A percentile compares a stretch with the other conserved stretches of the same genome.
phyloP scores from a whole-genome alignment of 495 filamentous ascomycete genomes.

The Aspergillus affinis region DNA sequence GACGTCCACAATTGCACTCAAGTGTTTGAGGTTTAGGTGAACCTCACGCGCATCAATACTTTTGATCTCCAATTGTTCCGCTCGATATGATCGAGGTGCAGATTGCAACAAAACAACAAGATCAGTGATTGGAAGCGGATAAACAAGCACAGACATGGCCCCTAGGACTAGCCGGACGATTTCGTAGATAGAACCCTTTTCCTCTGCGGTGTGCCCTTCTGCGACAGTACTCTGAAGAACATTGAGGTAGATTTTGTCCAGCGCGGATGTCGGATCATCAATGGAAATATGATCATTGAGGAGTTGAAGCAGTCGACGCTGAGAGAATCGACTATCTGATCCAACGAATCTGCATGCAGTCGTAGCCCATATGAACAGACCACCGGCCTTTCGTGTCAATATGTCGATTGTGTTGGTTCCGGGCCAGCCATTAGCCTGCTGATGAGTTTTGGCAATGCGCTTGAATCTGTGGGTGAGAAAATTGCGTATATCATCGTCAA shows the following conservation, averaged over 20 bases:
- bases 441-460: background rate
- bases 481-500: background rate
- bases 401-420: conserved; percentile 19
- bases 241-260: background rate
- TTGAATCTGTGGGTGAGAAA: background rate
- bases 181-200: background rate
- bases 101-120: no score
- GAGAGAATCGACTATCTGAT: conserved; percentile 23
- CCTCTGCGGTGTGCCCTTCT: background rate
- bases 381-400: conserved; percentile 38
- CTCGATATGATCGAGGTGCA: no score
- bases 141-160: background rate
- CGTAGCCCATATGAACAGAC: conserved; percentile 46
- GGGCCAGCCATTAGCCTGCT: conserved; percentile 33
- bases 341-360: conserved; percentile 39
- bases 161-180: background rate
- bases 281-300: background rate
- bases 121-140: no score
- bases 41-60: background rate
- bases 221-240: background rate
- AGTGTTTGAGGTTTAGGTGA: background rate
- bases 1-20: background rate
- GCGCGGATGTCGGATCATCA: background rate
- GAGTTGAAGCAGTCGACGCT: conserved; percentile 20
- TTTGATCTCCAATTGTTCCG: no score